Conservation (phyloP, 768 basidiomycete genomes). For the Mycena polygramma region DNA sequence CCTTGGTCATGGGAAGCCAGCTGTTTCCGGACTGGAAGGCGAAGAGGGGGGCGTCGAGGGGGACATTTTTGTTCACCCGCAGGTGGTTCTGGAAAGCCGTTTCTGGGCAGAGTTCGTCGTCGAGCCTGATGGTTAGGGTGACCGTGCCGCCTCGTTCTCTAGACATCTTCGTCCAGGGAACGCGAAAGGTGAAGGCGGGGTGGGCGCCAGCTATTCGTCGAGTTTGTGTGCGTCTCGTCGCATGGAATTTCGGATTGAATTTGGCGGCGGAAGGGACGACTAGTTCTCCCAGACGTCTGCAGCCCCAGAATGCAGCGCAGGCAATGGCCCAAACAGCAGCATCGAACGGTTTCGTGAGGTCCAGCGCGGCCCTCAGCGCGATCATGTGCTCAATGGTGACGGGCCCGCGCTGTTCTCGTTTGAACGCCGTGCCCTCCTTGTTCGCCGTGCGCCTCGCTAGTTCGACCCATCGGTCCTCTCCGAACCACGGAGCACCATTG, state of each 20-base stretch:
- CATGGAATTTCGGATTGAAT: conserved; percentile 34
- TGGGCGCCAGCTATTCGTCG: conserved; percentile 4
- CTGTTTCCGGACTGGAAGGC: no score
- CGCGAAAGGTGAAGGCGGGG: conserved; percentile 36
- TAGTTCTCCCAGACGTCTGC: conserved; percentile 46
- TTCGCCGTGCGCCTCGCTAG: conserved; percentile 33
- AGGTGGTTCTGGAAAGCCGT: conserved; percentile 41
- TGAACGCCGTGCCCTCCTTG: conserved; percentile 40
- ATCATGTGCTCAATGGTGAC: conserved; percentile 52
- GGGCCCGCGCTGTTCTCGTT: conserved; percentile 43
- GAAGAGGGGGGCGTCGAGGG: no score
- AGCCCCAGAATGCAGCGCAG: conserved; percentile 51
- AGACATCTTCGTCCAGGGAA: conserved; percentile 53
- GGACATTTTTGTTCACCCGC: not conserved
- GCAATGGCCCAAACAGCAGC: conserved; percentile 54
- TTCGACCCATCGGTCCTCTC: conserved; percentile 44
- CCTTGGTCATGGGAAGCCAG: no score
- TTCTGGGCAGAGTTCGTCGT: conserved; percentile 37
- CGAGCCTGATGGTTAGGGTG: conserved; percentile 33
- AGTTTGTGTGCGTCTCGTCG: not conserved
- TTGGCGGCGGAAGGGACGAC: conserved; percentile 35
- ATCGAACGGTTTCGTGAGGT: conserved; percentile 44
- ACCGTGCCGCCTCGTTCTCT: conserved; percentile 27
- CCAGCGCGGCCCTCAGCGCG: conserved; percentile 39
- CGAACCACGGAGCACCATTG: conserved; percentile 52